Evolutionary conservation across 1,139 yeast genomes (phyloP), one percentile per base, ranked within the genome.

Genomic region (Yamadazyma atmosphaerica): DNA sequence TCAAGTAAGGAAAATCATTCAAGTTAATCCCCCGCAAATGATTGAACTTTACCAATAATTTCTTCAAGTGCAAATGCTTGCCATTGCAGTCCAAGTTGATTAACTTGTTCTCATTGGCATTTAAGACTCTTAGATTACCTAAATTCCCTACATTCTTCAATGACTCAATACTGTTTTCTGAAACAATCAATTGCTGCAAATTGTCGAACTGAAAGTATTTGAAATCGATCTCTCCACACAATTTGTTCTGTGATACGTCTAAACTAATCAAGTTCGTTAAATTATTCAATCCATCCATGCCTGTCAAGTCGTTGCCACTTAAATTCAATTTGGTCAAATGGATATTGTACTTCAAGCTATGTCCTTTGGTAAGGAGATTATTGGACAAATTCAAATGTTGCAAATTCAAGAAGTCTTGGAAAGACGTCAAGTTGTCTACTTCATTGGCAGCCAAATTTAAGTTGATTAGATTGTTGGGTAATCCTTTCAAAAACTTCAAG

Each of bases 401-500:
- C 29, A 79, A 56, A 44, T 74, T 69, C 11, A 52, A 54, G 45
- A 65, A 65, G 18, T 58, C 59, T 19, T 55, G 51, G 43, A 77
- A 75, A 2, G 76, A 61, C 1, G 78, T 63, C 35, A 74, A 50
- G 40, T 67, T 67, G 33, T 63, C 68, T 26, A 79, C 56, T 18
- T 49, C 46, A 51, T 79, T 79, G 29, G 52, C 43, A 2, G 66
- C 52, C 11, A 73, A 51, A 38, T 66, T 55, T 37, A 79, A 51
- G 25, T 61, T 60, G 42, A 73, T 64, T 2, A 72, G 45, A 1
- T 49, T 45, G 6, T 40, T 44, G 0, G 83, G 82, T 13, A 78
- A 49, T 0, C 83, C 84, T 28, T 70, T 72, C 21, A 73, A 55
- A 46, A 61, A 77, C 22, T 63, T 58, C n/a, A 79, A 53, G 10